phyloP scores from a whole-genome alignment of 164 flowering plant genomes.

The Sedum album region DNA sequence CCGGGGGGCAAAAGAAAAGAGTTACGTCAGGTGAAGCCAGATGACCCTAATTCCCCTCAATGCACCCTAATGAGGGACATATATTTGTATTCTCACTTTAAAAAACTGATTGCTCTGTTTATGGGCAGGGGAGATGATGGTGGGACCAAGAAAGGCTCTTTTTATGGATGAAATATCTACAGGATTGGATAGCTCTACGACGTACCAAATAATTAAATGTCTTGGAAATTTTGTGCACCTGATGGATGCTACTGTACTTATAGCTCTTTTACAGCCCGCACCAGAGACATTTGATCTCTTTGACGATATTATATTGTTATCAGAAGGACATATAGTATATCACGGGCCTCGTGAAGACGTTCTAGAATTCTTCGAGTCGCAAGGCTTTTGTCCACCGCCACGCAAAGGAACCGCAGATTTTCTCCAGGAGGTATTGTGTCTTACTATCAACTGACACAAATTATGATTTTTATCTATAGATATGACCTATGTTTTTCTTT shows the following conservation, averaged over 20 bases:
- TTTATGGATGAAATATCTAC: constrained; percentile 99
- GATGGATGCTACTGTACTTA: constrained; percentile 75
- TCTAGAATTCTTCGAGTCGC: constrained; percentile 53
- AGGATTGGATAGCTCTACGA: constrained; percentile 93
- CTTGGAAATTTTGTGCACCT: constrained; percentile 65
- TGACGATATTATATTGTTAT: constrained; percentile 79
- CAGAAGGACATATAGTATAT: too few species aligned
- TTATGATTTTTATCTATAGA: neutral
- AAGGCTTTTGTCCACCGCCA: constrained; percentile 67
- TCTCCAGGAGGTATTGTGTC: constrained; percentile 65
- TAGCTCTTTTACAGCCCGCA: constrained; percentile 92
- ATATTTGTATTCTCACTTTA: neutral
- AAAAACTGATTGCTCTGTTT: neutral
- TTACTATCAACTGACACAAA: neutral
- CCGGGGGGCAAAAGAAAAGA: constrained; percentile 89
- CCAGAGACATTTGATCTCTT: constrained; percentile 90
- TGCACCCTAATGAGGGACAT: neutral
- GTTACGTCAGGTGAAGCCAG: constrained; percentile 66
- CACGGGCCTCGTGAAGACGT: too few species aligned
- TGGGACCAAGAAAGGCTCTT: constrained; percentile 83
- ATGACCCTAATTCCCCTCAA: constrained; percentile 5
- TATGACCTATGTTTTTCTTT: neutral
- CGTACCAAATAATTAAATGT: constrained; percentile 82
- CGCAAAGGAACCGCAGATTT: constrained; percentile 93
- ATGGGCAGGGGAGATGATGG: constrained; percentile 80